These are phyloP conservation scores for Wickerhamomyces hampshirensis DNA, from an alignment of 805 yeast species.

Conservation along the genomic window DNA sequence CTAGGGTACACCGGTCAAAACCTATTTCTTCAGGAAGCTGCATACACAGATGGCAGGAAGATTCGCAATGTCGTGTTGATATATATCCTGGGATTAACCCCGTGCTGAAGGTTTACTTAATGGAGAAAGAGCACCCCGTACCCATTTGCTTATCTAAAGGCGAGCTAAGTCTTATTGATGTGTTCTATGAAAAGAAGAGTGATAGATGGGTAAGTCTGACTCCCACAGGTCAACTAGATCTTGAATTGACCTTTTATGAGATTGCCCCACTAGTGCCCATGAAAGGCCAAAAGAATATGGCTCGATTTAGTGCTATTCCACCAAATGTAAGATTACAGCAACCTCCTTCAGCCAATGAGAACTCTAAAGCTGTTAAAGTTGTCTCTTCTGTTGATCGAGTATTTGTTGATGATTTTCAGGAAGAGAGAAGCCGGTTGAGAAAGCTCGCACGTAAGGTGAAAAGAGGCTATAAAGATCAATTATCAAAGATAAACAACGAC, in stretches of 20 bases:
- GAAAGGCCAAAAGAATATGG: conserved; percentile 2
- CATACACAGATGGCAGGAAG: conserved; percentile 17
- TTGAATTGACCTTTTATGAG: conserved; percentile 23
- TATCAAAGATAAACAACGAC: background rate
- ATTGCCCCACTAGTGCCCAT: conserved; percentile 20
- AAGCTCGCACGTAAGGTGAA: conserved; percentile 17
- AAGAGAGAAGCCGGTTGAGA: conserved; percentile 18
- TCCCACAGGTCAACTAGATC: conserved; percentile 15
- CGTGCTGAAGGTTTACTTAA: conserved; percentile 11
- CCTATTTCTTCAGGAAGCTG: background rate
- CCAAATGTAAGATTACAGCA: background rate
- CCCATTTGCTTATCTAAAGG: conserved; percentile 17
- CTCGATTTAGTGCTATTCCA: too few relatives aligned
- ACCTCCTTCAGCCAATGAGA: background rate
- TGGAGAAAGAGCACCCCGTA: conserved; percentile 12
- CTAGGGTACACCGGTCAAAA: conserved; percentile 14
- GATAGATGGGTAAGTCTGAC: conserved; percentile 13
- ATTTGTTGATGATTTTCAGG: conserved; percentile 18
- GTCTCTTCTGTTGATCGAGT: conserved; percentile 22
- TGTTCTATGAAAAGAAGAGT: conserved; percentile 10
- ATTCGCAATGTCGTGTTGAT: conserved; percentile 22
- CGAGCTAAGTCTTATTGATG: conserved; percentile 14
- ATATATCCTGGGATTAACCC: conserved; percentile 14
- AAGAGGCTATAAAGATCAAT: conserved; percentile 14
- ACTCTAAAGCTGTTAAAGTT: conserved; percentile 6